Conservation (phyloP, 2,329 filamentous ascomycete genomes). For the Apiospora hydei region DNA sequence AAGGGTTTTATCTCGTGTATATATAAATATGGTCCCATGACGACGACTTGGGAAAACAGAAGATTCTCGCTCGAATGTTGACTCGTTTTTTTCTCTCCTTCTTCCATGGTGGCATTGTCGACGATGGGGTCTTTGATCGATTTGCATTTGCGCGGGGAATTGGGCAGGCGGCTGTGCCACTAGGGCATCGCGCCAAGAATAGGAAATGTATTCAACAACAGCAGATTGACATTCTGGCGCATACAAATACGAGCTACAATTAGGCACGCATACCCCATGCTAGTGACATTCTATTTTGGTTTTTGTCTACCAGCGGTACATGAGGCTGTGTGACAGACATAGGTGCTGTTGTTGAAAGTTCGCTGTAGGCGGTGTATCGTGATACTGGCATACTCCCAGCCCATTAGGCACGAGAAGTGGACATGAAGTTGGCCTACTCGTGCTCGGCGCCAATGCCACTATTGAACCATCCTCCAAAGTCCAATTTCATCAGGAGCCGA, state of each 20-base stretch:
- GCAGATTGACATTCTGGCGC: neutral
- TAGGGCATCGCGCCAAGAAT: neutral
- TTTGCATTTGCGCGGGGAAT: neutral
- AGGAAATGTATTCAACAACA: neutral
- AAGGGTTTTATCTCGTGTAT: slow-evolving; percentile 6
- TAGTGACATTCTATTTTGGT: neutral
- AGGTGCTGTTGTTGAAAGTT: neutral
- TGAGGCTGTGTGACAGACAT: neutral
- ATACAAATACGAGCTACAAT: neutral
- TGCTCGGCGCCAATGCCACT: slow-evolving; percentile 32
- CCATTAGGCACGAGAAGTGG: neutral
- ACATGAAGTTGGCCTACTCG: neutral
- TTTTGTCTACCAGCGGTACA: neutral
- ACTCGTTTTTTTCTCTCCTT: neutral
- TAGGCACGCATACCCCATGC: neutral
- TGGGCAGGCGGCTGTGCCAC: neutral
- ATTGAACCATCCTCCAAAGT: slow-evolving; percentile 68
- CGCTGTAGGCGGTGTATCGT: neutral
- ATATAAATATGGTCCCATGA: neutral
- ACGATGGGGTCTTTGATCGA: neutral
- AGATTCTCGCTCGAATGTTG: neutral
- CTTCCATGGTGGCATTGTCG: neutral
- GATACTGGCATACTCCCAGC: neutral
- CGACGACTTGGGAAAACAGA: slow-evolving; percentile 1
- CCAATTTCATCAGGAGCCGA: slow-evolving; percentile 88